Evolutionary conservation across 441 rosid species (phyloP).

Genomic region (Biscutella auriculata): DNA sequence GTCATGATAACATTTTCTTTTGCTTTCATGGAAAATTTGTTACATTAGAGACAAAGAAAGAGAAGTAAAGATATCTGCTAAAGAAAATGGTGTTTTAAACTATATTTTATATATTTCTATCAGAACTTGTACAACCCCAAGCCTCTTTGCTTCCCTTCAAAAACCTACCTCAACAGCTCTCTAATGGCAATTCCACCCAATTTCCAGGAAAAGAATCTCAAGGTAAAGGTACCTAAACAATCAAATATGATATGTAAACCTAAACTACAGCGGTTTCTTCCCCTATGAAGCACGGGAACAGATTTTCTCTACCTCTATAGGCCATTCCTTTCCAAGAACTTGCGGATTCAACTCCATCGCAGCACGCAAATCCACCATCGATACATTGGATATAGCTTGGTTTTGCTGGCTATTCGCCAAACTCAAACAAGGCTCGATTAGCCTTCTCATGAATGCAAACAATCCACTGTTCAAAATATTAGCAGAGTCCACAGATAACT

Average conservation of each 20-base stretch:
- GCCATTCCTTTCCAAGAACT: constrained; percentile 67
- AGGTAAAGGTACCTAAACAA: constrained; percentile 8
- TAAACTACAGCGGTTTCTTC: not conserved
- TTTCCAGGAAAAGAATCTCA: constrained; percentile 13
- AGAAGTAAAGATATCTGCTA: constrained; percentile 11
- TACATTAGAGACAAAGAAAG: constrained; percentile 11
- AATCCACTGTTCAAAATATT: constrained; percentile 57
- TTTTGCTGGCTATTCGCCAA: constrained; percentile 29
- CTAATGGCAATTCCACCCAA: not conserved
- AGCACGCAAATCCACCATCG: constrained; percentile 45
- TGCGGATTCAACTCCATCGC: constrained; percentile 67
- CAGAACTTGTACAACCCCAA: constrained; percentile 18
- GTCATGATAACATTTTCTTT: not conserved
- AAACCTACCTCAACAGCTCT: constrained; percentile 10
- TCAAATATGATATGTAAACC: not conserved
- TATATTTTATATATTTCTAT: constrained; percentile 8
- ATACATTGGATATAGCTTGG: constrained; percentile 17
- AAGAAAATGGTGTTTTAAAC: constrained; percentile 14
- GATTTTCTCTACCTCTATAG: constrained; percentile 59
- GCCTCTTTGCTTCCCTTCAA: constrained; percentile 7
- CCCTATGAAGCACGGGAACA: constrained; percentile 18
- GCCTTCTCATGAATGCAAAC: constrained; percentile 49
- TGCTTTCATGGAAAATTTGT: constrained; percentile 23
- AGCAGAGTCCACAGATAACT: constrained; percentile 36
- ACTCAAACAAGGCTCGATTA: constrained; percentile 56